A percentile compares a stretch with the other conserved stretches of the same genome.
Conservation (phyloP, 768 basidiomycete species). For the Auricularia cornea region DNA sequence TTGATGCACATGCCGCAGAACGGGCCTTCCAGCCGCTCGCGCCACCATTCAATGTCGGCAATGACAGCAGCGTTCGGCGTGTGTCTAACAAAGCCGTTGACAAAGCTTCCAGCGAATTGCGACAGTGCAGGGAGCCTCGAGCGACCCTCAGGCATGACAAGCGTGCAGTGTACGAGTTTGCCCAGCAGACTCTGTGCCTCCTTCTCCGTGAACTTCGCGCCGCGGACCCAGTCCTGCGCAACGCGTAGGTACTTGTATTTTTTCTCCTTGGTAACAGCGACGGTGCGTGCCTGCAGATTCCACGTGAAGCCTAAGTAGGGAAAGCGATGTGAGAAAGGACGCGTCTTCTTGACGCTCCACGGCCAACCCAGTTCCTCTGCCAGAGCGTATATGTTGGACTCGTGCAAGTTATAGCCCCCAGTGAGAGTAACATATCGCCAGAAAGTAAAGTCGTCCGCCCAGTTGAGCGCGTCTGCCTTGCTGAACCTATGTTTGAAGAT, state of each 20-base stretch:
- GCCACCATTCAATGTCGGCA: slow-evolving; percentile 29
- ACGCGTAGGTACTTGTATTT: slow-evolving; percentile 21
- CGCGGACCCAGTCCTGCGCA: slow-evolving; percentile 11
- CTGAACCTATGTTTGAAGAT: slow-evolving; percentile 18
- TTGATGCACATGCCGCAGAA: slow-evolving; percentile 4
- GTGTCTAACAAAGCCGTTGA: slow-evolving; percentile 5
- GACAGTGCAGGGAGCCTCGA: neutral
- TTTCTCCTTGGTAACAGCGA: slow-evolving; percentile 25
- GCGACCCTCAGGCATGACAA: slow-evolving; percentile 17
- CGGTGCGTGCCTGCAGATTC: slow-evolving; percentile 21
- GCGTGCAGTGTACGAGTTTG: slow-evolving; percentile 24
- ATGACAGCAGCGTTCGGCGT: slow-evolving; percentile 16
- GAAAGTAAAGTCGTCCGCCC: slow-evolving; percentile 32
- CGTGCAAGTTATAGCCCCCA: neutral
- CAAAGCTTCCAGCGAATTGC: neutral
- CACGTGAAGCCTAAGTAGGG: slow-evolving; percentile 32
- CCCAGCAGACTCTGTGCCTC: slow-evolving; percentile 23
- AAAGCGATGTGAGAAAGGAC: slow-evolving; percentile 20
- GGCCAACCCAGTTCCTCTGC: slow-evolving; percentile 25
- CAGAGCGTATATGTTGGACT: neutral
- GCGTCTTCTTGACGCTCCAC: slow-evolving; percentile 26
- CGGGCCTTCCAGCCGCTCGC: neutral
- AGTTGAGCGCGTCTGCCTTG: slow-evolving; percentile 17
- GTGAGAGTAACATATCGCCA: slow-evolving; percentile 8
- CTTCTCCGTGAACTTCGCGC: slow-evolving; percentile 7